Evolutionary conservation across 129 eudicot species (phyloP).

Genomic region (Flaveria brownii): DNA sequence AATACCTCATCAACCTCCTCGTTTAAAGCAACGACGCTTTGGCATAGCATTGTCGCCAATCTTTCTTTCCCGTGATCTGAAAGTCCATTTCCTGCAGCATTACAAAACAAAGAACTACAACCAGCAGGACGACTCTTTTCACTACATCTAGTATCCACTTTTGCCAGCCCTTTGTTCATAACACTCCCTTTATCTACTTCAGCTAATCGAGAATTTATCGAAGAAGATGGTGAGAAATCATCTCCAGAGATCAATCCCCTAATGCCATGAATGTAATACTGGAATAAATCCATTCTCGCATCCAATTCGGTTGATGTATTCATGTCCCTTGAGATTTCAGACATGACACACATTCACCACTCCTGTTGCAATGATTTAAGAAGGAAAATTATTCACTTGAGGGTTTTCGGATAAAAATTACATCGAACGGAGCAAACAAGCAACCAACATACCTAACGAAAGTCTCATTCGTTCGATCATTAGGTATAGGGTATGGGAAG

Average conservation of each 20-base stretch:
- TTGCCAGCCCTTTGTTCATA: constrained; percentile 19
- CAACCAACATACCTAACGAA: too few species aligned
- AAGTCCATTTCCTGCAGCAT: constrained; percentile 48
- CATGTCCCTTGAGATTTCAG: constrained; percentile 39
- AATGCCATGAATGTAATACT: constrained; percentile 51
- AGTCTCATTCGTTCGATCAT: too few species aligned
- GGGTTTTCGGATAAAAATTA: not conserved
- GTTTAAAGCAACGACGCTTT: constrained; percentile 50
- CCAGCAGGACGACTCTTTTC: constrained; percentile 22
- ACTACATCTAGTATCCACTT: constrained; percentile 1
- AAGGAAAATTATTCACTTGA: not conserved
- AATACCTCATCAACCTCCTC: constrained; percentile 78
- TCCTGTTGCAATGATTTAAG: constrained; percentile 8
- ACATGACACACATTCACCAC: constrained; percentile 30
- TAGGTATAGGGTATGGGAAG: too few species aligned
- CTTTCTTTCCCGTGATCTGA: constrained; percentile 50
- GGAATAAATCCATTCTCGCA: constrained; percentile 67
- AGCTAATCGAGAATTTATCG: constrained; percentile 27
- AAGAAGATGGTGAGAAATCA: constrained; percentile 36
- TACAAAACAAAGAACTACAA: constrained; percentile 41
- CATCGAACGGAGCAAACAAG: not conserved
- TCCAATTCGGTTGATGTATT: constrained; percentile 27
- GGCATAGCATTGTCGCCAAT: constrained; percentile 51
- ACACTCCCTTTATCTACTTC: constrained; percentile 18
- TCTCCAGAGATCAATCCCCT: constrained; percentile 47